phyloP scores from a whole-genome alignment of 306 rosid genomes.

The Hippophae gyantsensis region DNA sequence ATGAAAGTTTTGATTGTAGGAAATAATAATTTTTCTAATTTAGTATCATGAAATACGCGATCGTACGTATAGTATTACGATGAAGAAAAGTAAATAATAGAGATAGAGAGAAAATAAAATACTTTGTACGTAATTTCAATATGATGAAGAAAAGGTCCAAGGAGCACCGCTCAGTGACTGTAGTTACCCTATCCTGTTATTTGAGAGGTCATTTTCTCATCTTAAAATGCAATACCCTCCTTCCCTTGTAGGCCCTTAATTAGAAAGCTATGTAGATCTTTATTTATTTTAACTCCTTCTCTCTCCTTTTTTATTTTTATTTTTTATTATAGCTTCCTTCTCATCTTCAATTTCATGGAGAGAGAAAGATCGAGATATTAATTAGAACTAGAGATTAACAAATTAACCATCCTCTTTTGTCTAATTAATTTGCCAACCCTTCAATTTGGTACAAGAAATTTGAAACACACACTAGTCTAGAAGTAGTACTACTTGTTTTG shows the following conservation, averaged over 20 bases:
- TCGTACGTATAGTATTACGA: too few relatives aligned
- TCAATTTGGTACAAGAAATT: too few relatives aligned
- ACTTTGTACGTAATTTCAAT: too few relatives aligned
- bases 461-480: too few relatives aligned
- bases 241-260: slow-evolving; percentile 38
- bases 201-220: slow-evolving; percentile 66
- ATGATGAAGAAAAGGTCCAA: slow-evolving; percentile 36
- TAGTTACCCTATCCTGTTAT: slow-evolving; percentile 68
- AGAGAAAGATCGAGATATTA: background rate
- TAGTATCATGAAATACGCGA: too few relatives aligned
- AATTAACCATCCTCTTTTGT: too few relatives aligned
- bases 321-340: background rate
- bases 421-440: too few relatives aligned
- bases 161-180: slow-evolving; percentile 65
- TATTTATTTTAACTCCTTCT: slow-evolving; percentile 28
- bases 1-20: too few relatives aligned
- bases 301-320: background rate
- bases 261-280: slow-evolving; percentile 65
- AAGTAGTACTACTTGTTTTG: too few relatives aligned
- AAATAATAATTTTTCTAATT: too few relatives aligned
- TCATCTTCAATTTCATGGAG: background rate
- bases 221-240: slow-evolving; percentile 39
- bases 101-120: background rate
- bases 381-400: background rate
- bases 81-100: background rate